Conservation (phyloP, 768 basidiomycete genomes). For the Tubosaeta sp. region DNA sequence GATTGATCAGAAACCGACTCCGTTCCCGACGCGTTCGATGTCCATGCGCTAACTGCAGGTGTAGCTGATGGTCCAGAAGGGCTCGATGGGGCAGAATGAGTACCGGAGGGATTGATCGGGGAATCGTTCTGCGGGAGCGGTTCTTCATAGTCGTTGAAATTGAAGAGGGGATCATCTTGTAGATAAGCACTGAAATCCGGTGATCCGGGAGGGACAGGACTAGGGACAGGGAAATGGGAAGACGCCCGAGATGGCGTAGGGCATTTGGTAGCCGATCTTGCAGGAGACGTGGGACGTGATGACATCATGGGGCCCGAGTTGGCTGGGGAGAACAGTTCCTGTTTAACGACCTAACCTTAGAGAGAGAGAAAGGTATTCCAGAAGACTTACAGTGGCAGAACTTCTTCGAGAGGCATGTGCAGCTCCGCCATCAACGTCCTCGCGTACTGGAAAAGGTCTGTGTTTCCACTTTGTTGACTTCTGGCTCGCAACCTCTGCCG, state of each 20-base stretch:
- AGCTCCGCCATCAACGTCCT: not conserved
- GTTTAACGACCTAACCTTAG: not conserved
- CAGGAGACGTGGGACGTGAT: conserved; percentile 2
- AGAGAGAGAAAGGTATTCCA: not conserved
- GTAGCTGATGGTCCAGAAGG: conserved; percentile 15
- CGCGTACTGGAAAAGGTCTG: conserved; percentile 27
- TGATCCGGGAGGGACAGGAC: conserved; percentile 1
- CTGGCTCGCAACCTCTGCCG: conserved; percentile 6
- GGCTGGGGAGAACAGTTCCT: conserved; percentile 10
- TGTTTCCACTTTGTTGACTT: conserved; percentile 15
- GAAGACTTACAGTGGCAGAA: conserved; percentile 11
- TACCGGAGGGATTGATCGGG: not conserved
- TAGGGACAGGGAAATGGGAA: conserved; percentile 6
- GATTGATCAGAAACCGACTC: conserved; percentile 20
- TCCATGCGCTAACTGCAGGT: conserved; percentile 14
- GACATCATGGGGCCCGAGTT: conserved; percentile 11
- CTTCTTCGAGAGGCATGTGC: not conserved
- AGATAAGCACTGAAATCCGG: conserved; percentile 12
- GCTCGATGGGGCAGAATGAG: conserved; percentile 12
- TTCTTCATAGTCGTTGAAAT: conserved; percentile 3
- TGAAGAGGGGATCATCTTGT: conserved; percentile 13
- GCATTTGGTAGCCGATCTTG: conserved; percentile 2
- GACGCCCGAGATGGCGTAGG: conserved; percentile 3
- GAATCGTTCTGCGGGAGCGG: conserved; percentile 2
- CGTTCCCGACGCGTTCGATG: conserved; percentile 13